Percentiles rank a stretch among this genome's conserved stretches.
phyloP scores from a whole-genome alignment of 106 monocot genomes.

The Chionographis japonica region DNA sequence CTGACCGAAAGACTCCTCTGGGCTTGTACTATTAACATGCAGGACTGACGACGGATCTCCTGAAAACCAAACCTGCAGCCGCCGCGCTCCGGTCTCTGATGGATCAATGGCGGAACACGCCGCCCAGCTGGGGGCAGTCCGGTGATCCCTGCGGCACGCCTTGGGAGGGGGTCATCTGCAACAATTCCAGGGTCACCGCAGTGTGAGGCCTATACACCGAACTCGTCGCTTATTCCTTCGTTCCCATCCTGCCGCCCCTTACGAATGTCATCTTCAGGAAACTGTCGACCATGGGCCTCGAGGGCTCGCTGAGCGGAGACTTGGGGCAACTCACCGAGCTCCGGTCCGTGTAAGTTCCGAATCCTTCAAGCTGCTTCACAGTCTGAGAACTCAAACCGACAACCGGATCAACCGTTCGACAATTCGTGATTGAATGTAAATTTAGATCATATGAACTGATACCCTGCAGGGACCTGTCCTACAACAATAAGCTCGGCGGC shows the following conservation, averaged over 20 bases:
- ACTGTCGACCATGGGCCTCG: constrained; percentile 33
- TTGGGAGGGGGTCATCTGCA: constrained; percentile 47
- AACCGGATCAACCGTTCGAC: too few species aligned
- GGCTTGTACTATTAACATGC: too few species aligned
- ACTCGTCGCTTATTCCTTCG: background rate
- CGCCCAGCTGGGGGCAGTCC: constrained; percentile 36
- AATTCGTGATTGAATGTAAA: background rate
- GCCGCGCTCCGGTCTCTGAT: constrained; percentile 26
- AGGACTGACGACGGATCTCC: too few species aligned
- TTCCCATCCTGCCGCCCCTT: background rate
- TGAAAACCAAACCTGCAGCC: constrained; percentile 14
- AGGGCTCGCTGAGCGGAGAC: constrained; percentile 34
- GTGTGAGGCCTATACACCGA: constrained; percentile 3
- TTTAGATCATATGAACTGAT: background rate
- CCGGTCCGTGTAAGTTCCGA: constrained; percentile 22
- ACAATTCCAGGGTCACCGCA: constrained; percentile 22
- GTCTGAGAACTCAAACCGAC: background rate
- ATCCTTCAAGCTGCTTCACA: background rate
- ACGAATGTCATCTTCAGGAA: constrained; percentile 17
- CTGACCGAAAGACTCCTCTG: too few species aligned
- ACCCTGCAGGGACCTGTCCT: constrained; percentile 47
- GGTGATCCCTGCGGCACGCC: constrained; percentile 36
- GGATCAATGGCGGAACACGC: constrained; percentile 28
- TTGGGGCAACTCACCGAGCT: constrained; percentile 27
- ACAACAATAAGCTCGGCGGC: constrained; percentile 36